Percentiles rank a stretch among this genome's conserved stretches.
phyloP scores from a whole-genome alignment of 2,329 filamentous ascomycete species.

The Albophoma yamanashiensis region DNA sequence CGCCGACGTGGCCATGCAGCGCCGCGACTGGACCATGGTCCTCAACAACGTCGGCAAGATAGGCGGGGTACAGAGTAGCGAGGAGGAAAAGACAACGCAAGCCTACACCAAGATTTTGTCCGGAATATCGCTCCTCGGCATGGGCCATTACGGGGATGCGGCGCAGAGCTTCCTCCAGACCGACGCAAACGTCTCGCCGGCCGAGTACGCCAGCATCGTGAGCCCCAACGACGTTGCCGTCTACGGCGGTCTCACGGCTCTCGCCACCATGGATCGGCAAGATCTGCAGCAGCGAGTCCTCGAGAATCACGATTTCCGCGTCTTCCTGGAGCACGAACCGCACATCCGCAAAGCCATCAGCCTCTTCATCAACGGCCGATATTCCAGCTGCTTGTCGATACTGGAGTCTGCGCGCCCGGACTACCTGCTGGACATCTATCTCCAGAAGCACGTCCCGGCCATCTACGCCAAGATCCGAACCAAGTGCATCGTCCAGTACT shows the following conservation, averaged over 20 bases:
- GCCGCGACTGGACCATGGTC: conserved; percentile 66
- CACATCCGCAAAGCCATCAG: conserved; percentile 86
- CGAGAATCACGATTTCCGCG: conserved; percentile 70
- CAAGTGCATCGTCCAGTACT: conserved; percentile 91
- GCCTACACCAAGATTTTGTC: conserved; percentile 42
- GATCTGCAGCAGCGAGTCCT: conserved; percentile 68
- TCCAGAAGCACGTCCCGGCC: conserved; percentile 59
- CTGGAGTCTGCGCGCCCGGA: conserved; percentile 74
- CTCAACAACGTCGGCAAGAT: conserved; percentile 54
- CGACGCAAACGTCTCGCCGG: conserved; percentile 37
- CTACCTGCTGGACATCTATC: conserved; percentile 82
- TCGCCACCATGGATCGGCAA: conserved; percentile 77
- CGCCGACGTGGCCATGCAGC: conserved; percentile 64
- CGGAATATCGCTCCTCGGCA: conserved; percentile 38
- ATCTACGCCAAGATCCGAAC: conserved; percentile 69
- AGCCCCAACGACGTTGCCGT: conserved; percentile 83
- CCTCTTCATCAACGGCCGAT: conserved; percentile 84
- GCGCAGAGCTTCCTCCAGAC: conserved; percentile 60
- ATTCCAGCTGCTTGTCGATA: conserved; percentile 72
- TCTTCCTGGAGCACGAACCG: conserved; percentile 83
- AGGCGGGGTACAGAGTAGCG: conserved; percentile 32
- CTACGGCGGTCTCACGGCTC: conserved; percentile 81
- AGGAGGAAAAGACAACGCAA: conserved; percentile 33
- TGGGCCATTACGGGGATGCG: conserved; percentile 46
- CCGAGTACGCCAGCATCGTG: conserved; percentile 58